Base-by-base conservation (phyloP, 306 rosid species). In the Morella rubra region DNA sequence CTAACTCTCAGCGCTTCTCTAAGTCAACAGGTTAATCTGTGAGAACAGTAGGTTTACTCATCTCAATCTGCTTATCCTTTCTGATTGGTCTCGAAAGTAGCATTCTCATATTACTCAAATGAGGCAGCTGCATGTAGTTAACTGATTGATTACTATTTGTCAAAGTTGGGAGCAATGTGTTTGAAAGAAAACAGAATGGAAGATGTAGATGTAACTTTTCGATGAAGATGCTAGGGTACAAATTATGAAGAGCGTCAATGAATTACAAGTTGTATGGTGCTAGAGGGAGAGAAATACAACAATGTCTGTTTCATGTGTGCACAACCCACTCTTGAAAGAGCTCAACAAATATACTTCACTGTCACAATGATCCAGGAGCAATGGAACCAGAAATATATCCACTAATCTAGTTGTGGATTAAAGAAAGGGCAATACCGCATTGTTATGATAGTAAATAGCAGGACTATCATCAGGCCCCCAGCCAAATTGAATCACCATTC, bases 401-500 rank as follows among this genome's bases (percentile, higher is more conserved):
- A 20, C 76, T 70, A 56, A 45, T 50, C 56, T 59, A 46, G 74
- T 82, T 55, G 19, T 19, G 83, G 69, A 44, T 40, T 61, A 74
- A 73, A 84, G 81, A 81, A 67, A 87, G 76, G 81, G 70, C 79
- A 73, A 83, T 95, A 95, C 97, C 92, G 97, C 92, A 85, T 88
- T 88, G 70, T 62, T 85, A 53, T 77, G 83, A 88, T 91, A 87
- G 85, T 95, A 95, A 71, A 95, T 86, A 78, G 98, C 97, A 73
- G 98, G 96, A 88, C 88, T 92, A 82, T 95, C 97, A 90, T 95
- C 97, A 62, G 97, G 98, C 50, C 97, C 98, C 98, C 98, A 95
- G 4, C 98, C 98, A 86, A 92, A 92, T 75, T 95, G 93, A 86
- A 95, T 84, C 80, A 95, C 98, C 98, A 92, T 95, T 74, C 91